Base-by-base conservation (phyloP, 2,329 filamentous ascomycete species). In the Fusarium cyanostomum region DNA sequence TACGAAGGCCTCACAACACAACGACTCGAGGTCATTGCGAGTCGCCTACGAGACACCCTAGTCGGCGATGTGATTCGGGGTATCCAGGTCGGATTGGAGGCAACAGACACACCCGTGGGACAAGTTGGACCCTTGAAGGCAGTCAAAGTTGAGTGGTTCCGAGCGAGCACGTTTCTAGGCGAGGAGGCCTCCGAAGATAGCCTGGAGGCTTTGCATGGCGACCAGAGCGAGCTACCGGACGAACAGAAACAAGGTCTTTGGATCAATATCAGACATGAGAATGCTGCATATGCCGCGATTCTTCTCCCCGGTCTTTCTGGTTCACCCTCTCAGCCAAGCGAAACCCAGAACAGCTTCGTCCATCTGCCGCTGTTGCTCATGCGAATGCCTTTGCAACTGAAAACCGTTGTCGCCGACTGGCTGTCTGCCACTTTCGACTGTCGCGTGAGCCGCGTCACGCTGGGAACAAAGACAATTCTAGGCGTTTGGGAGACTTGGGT, bases 31-130 rank as follows among this genome's bases (percentile, higher is more conserved):
- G 53, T 71, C 0, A 75, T 87, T 1, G 79, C 82, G 1, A 78
- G 78, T 8, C 78, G 81, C 3, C 73, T 88, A 2, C 81, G 84
- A 34, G 84, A 87, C 43, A 77, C 77, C 1, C 78, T 87, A 0
- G 83, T 86, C 0, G 85, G 85, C 13, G 85, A 87, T 64, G 81
- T 86, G 2, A 82, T 87, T n/a, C 82, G 85, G 52, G 85, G 85
- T 38, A 81, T 87, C 15, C 83, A 87, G 62, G 79, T 88, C 15
- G 80, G 80, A 0, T 67, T 83, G 5, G 77, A 79, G 44, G 74
- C 77, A 6, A 78, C 77, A 15, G 80, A 81, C 24, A 78, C 77
- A 13, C 66, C 75, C 7, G 54, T 64, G 12, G 76, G 76, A 2
- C 77, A 79, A 45, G 75, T 79, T 11, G 77, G 77, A 4, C 74